phyloP scores from a whole-genome alignment of 192 early-diverging fungal genomes.

The Kickxella alabastrina region DNA sequence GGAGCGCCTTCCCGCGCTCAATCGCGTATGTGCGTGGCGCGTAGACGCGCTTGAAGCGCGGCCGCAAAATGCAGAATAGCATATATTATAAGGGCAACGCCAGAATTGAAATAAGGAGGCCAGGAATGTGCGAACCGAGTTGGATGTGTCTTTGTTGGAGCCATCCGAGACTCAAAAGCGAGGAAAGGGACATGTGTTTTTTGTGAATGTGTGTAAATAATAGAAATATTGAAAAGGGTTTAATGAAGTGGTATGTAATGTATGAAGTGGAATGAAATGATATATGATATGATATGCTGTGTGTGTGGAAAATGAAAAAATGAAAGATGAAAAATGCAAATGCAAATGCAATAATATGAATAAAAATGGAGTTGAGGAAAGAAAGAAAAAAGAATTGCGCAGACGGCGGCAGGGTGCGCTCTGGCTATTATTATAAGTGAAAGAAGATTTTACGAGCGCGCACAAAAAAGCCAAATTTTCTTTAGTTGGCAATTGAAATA shows the following conservation, averaged over 20 bases:
- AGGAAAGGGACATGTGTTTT: not conserved
- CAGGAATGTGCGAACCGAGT: conserved; percentile 61
- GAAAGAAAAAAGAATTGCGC: conserved; percentile 2
- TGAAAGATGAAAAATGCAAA: not conserved
- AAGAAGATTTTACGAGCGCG: too few species aligned
- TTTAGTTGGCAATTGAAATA: too few species aligned
- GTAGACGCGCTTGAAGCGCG: conserved; percentile 63
- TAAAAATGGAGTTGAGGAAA: not conserved
- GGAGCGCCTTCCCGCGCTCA: conserved; percentile 52
- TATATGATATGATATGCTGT: too few species aligned
- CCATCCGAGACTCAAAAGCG: too few species aligned
- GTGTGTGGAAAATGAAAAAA: not conserved
- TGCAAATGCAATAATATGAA: not conserved
- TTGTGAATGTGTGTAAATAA: not conserved
- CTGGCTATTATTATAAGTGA: too few species aligned
- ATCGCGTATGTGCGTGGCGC: conserved; percentile 67
- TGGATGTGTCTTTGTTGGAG: conserved; percentile 18
- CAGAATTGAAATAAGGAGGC: conserved; percentile 69
- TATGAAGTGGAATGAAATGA: too few species aligned
- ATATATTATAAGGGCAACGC: conserved; percentile 48
- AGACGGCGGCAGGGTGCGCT: too few species aligned
- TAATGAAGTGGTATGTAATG: not conserved
- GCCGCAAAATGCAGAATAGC: conserved; percentile 64
- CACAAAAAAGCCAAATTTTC: too few species aligned
- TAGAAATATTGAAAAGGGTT: not conserved